phyloP scores from a whole-genome alignment of 257 asterid species.

The Forsythia viridissima region DNA sequence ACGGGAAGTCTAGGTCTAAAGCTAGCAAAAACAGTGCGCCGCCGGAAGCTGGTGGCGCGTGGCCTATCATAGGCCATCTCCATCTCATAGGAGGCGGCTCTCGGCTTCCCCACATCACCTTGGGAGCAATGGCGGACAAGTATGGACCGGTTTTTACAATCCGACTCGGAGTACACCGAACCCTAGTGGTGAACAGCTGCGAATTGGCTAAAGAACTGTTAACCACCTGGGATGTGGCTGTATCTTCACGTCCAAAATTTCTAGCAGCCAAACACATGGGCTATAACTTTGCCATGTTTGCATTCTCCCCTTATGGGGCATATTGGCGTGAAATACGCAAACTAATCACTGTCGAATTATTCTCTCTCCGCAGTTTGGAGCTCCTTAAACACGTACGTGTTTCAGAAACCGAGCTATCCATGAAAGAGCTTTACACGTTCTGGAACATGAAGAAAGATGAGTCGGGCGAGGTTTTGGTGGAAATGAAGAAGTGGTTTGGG shows the following conservation, averaged over 20 bases:
- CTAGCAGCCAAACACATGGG: conserved; percentile 20
- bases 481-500: conserved; percentile 35
- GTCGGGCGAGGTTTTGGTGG: conserved; percentile 20
- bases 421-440: conserved; percentile 15
- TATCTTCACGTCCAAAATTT: conserved; percentile 24
- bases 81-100: conserved; percentile 31
- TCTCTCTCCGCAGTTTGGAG: conserved; percentile 26
- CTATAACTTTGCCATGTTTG: conserved; percentile 31
- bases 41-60: conserved; percentile 26
- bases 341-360: conserved; percentile 14
- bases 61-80: conserved; percentile 45
- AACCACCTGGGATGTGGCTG: conserved; percentile 25
- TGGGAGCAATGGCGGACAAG: conserved; percentile 31
- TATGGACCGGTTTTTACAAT: conserved; percentile 36
- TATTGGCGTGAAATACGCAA: conserved; percentile 40
- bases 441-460: background rate
- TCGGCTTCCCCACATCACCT: conserved; percentile 25
- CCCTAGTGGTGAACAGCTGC: conserved; percentile 28
- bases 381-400: conserved; percentile 24
- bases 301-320: conserved; percentile 28
- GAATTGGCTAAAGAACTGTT: conserved; percentile 31
- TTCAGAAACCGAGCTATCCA: conserved; percentile 23
- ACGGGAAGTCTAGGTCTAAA: background rate
- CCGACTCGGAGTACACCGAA: conserved; percentile 22
- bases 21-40: background rate